Evolutionary conservation across 2,329 filamentous ascomycete species (phyloP).

Genomic region (Madurella mycetomatis): DNA sequence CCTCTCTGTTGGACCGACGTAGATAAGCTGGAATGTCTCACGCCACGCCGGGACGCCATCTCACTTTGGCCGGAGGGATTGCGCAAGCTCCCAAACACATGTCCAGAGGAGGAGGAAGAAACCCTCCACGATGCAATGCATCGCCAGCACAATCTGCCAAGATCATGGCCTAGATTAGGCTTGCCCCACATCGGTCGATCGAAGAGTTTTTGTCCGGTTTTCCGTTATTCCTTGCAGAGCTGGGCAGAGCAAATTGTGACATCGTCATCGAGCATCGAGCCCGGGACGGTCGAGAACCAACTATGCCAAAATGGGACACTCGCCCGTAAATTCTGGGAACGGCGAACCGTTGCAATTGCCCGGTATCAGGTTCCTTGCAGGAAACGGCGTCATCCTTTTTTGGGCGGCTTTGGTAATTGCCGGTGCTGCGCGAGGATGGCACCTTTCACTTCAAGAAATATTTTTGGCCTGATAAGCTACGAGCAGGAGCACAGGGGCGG

Average conservation of each 20-base stretch:
- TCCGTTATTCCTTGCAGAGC: slow-evolving; percentile 3
- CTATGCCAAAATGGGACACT: neutral
- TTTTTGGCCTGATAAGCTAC: too few species aligned
- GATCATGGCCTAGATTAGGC: neutral
- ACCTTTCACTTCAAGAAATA: too few species aligned
- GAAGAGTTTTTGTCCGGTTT: neutral
- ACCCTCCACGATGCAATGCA: neutral
- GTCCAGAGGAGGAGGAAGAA: neutral
- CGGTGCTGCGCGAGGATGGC: too few species aligned
- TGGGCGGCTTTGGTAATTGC: too few species aligned
- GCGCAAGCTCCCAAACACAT: neutral
- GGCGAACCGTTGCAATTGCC: too few species aligned
- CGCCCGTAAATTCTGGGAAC: too few species aligned
- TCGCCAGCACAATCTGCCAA: slow-evolving; percentile 1
- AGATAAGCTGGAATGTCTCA: neutral
- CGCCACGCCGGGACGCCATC: neutral
- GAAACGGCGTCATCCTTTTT: neutral
- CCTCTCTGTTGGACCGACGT: neutral
- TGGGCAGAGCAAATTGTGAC: slow-evolving; percentile 20
- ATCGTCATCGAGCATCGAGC: slow-evolving; percentile 23
- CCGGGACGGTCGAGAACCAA: too few species aligned
- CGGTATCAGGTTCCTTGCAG: neutral
- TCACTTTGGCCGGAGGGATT: neutral
- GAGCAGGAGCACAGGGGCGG: slow-evolving; percentile 1
- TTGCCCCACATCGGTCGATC: neutral